Conservation (phyloP, 164 flowering plant genomes). For the Piper longum region DNA sequence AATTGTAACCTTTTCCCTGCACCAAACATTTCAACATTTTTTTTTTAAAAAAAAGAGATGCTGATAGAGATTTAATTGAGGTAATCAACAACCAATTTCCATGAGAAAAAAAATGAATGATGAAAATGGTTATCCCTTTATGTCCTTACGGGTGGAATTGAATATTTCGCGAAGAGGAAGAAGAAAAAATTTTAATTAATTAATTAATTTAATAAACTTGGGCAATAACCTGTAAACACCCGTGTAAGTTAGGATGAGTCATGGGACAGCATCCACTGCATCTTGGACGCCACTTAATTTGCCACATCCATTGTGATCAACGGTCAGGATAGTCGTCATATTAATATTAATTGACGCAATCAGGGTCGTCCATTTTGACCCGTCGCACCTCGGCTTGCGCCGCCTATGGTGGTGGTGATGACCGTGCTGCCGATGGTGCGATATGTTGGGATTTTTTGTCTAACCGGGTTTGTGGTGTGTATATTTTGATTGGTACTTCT, state of each 20-base stretch:
- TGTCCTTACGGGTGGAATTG: not conserved
- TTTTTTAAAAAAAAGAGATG: not conserved
- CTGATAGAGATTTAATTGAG: not conserved
- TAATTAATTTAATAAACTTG: not conserved
- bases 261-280: conserved; percentile 65
- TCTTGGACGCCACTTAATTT: conserved; percentile 61
- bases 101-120: not conserved
- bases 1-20: conserved; percentile 73
- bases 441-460: too few relatives aligned
- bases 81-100: not conserved
- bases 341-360: conserved; percentile 18
- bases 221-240: conserved; percentile 15
- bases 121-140: not conserved
- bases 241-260: conserved; percentile 29
- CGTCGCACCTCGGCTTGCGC: conserved; percentile 19
- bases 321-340: conserved; percentile 41
- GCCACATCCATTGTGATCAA: conserved; percentile 51
- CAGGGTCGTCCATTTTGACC: conserved; percentile 25
- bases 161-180: not conserved
- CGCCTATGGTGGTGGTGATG: conserved; percentile 12
- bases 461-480: too few relatives aligned
- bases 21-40: not conserved
- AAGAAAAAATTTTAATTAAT: not conserved
- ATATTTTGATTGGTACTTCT: too few relatives aligned
- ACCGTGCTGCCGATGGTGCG: conserved; percentile 8